Percentiles rank a stretch among this genome's conserved stretches.
Conservation (phyloP, 768 basidiomycete species). For the Leccinum obscurum region DNA sequence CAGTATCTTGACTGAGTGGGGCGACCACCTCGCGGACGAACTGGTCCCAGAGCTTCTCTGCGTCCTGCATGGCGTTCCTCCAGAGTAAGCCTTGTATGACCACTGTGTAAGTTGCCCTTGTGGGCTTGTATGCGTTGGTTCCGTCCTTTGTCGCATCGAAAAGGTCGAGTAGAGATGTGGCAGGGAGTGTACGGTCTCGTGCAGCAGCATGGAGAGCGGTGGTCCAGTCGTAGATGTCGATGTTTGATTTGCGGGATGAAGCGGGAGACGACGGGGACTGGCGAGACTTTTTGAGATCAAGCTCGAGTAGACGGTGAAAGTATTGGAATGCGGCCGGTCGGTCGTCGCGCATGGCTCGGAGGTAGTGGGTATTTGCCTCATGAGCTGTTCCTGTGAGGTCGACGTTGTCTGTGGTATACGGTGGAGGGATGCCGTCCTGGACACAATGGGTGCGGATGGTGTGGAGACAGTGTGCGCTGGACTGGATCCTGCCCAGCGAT, state of each 20-base stretch:
- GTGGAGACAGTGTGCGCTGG: conserved; percentile 41
- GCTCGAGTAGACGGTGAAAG: conserved; percentile 39
- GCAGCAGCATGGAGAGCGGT: conserved; percentile 46
- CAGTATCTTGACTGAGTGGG: conserved; percentile 1
- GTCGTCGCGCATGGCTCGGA: conserved; percentile 42
- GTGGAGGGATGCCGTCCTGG: conserved; percentile 17
- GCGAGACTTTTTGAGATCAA: conserved; percentile 21
- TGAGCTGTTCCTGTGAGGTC: conserved; percentile 25
- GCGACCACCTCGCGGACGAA: conserved; percentile 27
- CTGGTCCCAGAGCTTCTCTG: conserved; percentile 45
- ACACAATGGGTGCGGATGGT: conserved; percentile 37
- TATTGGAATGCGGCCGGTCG: conserved; percentile 48
- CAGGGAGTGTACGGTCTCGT: conserved; percentile 37
- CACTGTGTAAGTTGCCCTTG: conserved; percentile 51
- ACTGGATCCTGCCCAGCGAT: conserved; percentile 33
- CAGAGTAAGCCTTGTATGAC: conserved; percentile 53
- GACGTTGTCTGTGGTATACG: conserved; percentile 19
- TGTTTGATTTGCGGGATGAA: conserved; percentile 23
- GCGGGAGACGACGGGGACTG: conserved; percentile 1
- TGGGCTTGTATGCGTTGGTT: conserved; percentile 38
- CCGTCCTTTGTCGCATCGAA: conserved; percentile 36
- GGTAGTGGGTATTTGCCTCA: conserved; percentile 43
- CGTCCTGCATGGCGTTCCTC: conserved; percentile 40
- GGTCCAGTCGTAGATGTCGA: conserved; percentile 50
- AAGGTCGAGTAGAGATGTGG: conserved; percentile 36